These are phyloP conservation scores for Macrolepiota albuminosa DNA, from an alignment of 768 basidiomycete species.

Conservation along the genomic window DNA sequence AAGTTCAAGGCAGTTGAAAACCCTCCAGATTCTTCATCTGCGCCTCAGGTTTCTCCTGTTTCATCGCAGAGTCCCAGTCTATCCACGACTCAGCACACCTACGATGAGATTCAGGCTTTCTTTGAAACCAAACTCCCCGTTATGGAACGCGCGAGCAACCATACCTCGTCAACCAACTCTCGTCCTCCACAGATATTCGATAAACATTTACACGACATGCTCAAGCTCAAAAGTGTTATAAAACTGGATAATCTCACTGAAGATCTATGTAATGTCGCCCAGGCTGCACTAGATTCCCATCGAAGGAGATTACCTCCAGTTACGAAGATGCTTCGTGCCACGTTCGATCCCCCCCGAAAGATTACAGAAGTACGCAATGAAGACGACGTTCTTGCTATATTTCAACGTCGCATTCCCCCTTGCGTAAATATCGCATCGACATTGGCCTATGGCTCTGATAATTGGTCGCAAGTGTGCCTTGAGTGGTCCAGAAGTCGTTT, in stretches of 20 bases:
- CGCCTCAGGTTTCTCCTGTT: background rate
- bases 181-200: conserved; percentile 5
- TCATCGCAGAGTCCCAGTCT: background rate
- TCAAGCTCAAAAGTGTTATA: conserved; percentile 5
- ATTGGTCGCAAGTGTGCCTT: conserved; percentile 1
- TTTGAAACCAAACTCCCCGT: background rate
- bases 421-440: conserved; percentile 10
- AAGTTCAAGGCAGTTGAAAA: background rate
- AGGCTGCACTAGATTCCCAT: background rate
- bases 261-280: background rate
- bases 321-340: background rate
- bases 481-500: background rate
- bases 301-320: background rate
- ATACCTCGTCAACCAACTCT: background rate
- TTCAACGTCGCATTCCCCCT: background rate
- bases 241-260: background rate
- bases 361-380: background rate
- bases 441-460: background rate
- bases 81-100: background rate
- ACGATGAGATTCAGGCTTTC: background rate
- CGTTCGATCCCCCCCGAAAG: background rate
- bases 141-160: background rate
- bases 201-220: conserved; percentile 1
- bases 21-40: background rate
- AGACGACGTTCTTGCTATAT: background rate